Percentiles rank a stretch among this genome's conserved stretches.
phyloP scores from a whole-genome alignment of 495 filamentous ascomycete genomes.

The Bacidia gigantensis region DNA sequence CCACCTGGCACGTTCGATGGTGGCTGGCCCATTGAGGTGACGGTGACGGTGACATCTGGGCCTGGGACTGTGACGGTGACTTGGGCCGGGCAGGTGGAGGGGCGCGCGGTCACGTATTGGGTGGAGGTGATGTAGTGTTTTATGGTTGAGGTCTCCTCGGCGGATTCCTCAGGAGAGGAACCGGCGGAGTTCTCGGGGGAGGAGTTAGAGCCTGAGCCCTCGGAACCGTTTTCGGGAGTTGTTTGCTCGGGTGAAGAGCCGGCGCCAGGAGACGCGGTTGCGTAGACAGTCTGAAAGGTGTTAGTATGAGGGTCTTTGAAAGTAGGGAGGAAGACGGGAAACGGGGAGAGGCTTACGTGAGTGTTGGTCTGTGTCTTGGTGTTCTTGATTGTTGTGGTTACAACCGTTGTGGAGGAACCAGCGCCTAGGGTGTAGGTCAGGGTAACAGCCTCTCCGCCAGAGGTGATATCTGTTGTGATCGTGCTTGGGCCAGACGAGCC shows the following conservation, averaged over 20 bases:
- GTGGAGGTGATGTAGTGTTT: conserved; percentile 15
- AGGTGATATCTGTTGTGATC: neutral
- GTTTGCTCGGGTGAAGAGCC: neutral
- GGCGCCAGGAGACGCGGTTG: conserved; percentile 9
- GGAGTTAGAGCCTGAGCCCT: conserved; percentile 2
- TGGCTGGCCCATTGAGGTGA: conserved; percentile 11
- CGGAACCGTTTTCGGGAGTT: neutral
- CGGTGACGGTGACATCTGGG: conserved; percentile 22
- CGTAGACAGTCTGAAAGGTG: conserved; percentile 12
- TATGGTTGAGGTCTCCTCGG: neutral
- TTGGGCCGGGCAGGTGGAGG: conserved; percentile 1
- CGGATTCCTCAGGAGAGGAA: conserved; percentile 1
- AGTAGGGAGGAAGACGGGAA: neutral
- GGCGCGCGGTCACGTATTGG: neutral
- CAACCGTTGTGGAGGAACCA: conserved; percentile 38
- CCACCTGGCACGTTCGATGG: conserved; percentile 15
- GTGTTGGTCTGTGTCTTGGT: conserved; percentile 28
- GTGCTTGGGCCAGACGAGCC: neutral
- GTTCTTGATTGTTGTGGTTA: conserved; percentile 43
- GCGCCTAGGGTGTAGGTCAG: conserved; percentile 47
- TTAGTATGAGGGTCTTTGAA: neutral
- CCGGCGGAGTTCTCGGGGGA: conserved; percentile 16
- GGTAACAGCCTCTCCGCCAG: conserved; percentile 23
- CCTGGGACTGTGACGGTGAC: conserved; percentile 6
- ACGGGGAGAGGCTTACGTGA: conserved; percentile 5